Base-by-base conservation (phyloP, 2,329 filamentous ascomycete genomes). In the Trematosphaeria pertusa region DNA sequence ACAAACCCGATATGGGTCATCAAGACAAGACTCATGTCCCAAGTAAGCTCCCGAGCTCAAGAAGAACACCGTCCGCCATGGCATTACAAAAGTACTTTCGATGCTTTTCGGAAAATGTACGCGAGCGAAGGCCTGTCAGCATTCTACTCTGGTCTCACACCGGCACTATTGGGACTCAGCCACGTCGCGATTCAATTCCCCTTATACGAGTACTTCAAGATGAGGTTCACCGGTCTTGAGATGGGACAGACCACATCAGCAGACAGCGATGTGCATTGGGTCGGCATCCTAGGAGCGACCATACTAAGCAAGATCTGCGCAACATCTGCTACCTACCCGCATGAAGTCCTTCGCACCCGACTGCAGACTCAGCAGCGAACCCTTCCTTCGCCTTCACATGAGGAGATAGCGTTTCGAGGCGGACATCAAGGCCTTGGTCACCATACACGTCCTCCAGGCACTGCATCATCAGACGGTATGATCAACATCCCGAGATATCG, bases 1-100 rank as follows among this genome's bases (percentile, higher is more conserved):
- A 99, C 94, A 18, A 99, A 97, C 72, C 94, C 94, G 1, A 99
- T 99, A 51, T 99, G 94, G 94, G 94, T 99, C 28, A 96, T 99
- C 77, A 99, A 99, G 75, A 99, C 94, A 37, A 83, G 94, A 58
- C 83, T 99, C 61, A 97, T 97, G 94, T 96, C 94, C 28, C 94
- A 97, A 76, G 88, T 86, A 17, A 86, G 83, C 56, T 72, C 78
- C 28, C 79, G 76, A 51, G 77, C 81, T 55, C 79, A 74, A 22
- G 78, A 75, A 64, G 73, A 75, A 45, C 75, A 84, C 40, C 81
- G 85, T 44, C 81, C 85, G n/a, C 87, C 87, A 21, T 97, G 92
- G 91, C 89, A 97, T 68, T 99, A 99, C 73, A 84, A 80, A 57
- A 91, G 87, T 47, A 97, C 94, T 1, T 76, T 91, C 43, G 94